These are phyloP conservation scores for Lecanicillium sp. DNA, from an alignment of 2,329 filamentous ascomycete genomes.

Conservation along the genomic window DNA sequence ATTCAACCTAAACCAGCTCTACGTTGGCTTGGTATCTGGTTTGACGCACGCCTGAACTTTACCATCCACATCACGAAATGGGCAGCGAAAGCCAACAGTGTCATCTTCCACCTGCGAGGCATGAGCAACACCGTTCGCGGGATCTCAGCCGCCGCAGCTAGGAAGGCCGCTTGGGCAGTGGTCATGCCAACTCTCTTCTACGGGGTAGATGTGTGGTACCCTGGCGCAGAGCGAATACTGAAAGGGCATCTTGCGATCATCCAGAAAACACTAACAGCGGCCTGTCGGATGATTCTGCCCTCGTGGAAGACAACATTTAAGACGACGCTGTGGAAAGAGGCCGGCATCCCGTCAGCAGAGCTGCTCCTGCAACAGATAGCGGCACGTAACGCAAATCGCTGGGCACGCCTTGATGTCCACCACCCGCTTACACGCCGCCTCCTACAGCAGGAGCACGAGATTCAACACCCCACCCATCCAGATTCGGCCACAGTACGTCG, in stretches of 20 bases:
- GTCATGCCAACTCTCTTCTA: conserved; percentile 13
- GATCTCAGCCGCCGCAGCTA: conserved; percentile 7
- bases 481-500: conserved; percentile 60
- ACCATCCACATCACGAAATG: conserved; percentile 16
- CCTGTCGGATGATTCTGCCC: conserved; percentile 7
- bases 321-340: conserved; percentile 11
- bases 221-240: neutral
- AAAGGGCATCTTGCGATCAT: conserved; percentile 9
- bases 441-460: neutral
- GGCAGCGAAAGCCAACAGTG: conserved; percentile 15
- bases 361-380: neutral
- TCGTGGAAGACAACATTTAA: conserved; percentile 15
- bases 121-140: conserved; percentile 13
- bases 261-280: conserved; percentile 5
- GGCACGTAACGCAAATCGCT: neutral
- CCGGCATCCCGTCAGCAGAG: conserved; percentile 12
- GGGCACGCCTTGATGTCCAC: neutral
- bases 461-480: neutral
- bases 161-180: conserved; percentile 5
- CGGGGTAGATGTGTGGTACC: conserved; percentile 13
- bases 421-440: conserved; percentile 1
- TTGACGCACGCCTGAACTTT: conserved; percentile 17
- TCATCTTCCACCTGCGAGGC: conserved; percentile 12
- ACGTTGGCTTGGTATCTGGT: conserved; percentile 19
- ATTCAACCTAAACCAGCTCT: conserved; percentile 13